Percentiles rank a stretch among this genome's conserved stretches.
These are phyloP conservation scores for Claviceps pazoutovae DNA, from an alignment of 2,329 filamentous ascomycete species.

Conservation along the genomic window DNA sequence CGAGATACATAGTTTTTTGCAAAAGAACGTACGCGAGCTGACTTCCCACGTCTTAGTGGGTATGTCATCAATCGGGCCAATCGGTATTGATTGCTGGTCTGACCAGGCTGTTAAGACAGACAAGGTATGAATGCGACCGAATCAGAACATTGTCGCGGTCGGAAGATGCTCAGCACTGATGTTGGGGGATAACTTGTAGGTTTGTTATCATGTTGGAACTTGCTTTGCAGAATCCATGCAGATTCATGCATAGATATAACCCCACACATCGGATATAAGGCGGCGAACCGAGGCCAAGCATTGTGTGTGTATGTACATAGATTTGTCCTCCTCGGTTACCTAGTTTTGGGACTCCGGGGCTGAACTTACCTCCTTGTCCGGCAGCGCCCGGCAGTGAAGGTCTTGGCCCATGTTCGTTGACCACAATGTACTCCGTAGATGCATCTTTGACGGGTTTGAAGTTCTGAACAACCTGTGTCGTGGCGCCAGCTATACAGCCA, in stretches of 20 bases:
- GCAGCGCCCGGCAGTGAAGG: not conserved
- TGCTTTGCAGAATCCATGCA: not conserved
- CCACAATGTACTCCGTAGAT: not conserved
- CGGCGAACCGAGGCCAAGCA: not conserved
- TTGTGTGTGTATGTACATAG: not conserved
- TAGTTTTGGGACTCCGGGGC: not conserved
- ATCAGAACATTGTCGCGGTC: not conserved
- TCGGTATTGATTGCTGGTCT: too few species aligned
- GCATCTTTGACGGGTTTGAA: too few species aligned
- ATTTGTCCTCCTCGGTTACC: too few species aligned
- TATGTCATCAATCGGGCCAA: not conserved
- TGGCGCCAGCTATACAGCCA: too few species aligned
- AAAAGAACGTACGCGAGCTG: not conserved
- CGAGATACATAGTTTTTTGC: not conserved
- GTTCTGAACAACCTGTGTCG: too few species aligned
- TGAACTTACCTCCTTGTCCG: not conserved
- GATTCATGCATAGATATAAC: not conserved
- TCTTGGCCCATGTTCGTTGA: not conserved
- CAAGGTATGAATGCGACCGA: too few species aligned
- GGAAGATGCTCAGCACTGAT: not conserved
- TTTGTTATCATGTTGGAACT: not conserved
- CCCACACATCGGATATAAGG: not conserved
- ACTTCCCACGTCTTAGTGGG: not conserved
- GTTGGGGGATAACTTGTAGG: not conserved
- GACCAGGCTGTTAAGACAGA: too few species aligned